phyloP scores from a whole-genome alignment of 176 grass and related monocot species.

The Paspalum notatum region DNA sequence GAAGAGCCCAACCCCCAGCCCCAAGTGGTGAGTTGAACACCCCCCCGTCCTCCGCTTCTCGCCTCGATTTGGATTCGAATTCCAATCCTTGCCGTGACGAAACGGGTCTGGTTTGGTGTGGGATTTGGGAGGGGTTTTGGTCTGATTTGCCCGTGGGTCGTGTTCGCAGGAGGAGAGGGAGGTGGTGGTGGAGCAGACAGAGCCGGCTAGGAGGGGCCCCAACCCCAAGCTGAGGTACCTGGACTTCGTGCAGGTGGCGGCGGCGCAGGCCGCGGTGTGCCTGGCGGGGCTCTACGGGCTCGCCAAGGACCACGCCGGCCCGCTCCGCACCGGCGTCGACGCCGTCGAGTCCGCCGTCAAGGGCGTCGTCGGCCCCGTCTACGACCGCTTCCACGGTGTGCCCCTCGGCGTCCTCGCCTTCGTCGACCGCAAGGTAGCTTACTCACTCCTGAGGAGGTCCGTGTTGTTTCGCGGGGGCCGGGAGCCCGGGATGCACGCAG shows the following conservation, averaged over 20 bases:
- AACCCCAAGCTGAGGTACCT: slow-evolving; percentile 63
- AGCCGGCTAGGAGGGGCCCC: slow-evolving; percentile 6
- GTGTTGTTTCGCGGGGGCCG: too few species aligned
- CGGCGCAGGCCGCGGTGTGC: slow-evolving; percentile 56
- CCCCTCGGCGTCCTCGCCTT: slow-evolving; percentile 75
- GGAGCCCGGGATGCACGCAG: too few species aligned
- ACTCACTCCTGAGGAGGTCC: too few species aligned
- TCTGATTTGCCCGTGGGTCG: not conserved
- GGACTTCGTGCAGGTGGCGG: slow-evolving; percentile 59
- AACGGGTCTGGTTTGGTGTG: slow-evolving; percentile 1
- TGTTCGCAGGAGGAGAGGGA: slow-evolving; percentile 35
- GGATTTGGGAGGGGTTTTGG: not conserved
- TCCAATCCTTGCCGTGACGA: too few species aligned
- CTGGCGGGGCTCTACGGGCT: slow-evolving; percentile 59
- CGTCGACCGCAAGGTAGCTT: slow-evolving; percentile 80
- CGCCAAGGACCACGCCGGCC: slow-evolving; percentile 80
- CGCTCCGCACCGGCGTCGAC: slow-evolving; percentile 65
- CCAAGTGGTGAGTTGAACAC: not conserved
- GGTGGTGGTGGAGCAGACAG: slow-evolving; percentile 24
- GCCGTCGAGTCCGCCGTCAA: slow-evolving; percentile 67
- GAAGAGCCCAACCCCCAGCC: slow-evolving; percentile 50
- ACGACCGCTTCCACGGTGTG: slow-evolving; percentile 48
- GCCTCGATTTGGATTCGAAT: not conserved
- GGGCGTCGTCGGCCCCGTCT: slow-evolving; percentile 59
- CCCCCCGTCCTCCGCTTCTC: not conserved